phyloP scores from a whole-genome alignment of 768 basidiomycete genomes.

The Mycena galopus region DNA sequence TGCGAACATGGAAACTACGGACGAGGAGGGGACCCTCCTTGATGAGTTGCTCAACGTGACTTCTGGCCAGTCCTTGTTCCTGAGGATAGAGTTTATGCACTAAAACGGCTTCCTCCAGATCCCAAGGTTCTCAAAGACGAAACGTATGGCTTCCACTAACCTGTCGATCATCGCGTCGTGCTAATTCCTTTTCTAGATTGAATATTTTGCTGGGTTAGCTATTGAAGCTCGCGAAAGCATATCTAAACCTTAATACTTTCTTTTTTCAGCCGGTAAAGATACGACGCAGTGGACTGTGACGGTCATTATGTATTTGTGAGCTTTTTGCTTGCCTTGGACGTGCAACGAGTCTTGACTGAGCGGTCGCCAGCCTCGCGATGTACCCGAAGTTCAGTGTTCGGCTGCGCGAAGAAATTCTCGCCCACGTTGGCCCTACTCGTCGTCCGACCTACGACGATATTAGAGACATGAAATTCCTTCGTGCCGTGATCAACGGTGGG shows the following conservation, averaged over 20 bases:
- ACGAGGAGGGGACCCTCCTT: conserved; percentile 59
- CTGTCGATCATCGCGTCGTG: neutral
- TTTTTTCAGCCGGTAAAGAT: conserved; percentile 32
- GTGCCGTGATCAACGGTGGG: conserved; percentile 75
- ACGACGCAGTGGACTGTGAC: conserved; percentile 51
- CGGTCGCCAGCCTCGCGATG: conserved; percentile 54
- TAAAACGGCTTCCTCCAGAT: conserved; percentile 44
- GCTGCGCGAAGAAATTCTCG: conserved; percentile 69
- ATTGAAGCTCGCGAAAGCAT: neutral
- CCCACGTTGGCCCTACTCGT: conserved; percentile 60
- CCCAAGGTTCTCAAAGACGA: conserved; percentile 64
- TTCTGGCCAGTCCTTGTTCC: conserved; percentile 47
- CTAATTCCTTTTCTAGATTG: conserved; percentile 41
- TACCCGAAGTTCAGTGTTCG: conserved; percentile 61
- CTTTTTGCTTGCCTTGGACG: neutral
- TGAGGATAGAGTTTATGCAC: neutral
- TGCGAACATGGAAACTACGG: conserved; percentile 42
- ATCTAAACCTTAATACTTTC: neutral
- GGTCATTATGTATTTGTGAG: conserved; percentile 51
- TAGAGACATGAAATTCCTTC: conserved; percentile 71
- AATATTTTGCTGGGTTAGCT: conserved; percentile 60
- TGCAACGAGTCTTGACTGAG: neutral
- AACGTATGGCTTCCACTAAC: conserved; percentile 45
- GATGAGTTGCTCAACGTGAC: conserved; percentile 69
- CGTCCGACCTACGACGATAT: conserved; percentile 70